A percentile compares a stretch with the other conserved stretches of the same genome.
phyloP scores from a whole-genome alignment of 352 stramenopile species.

The Phytophthora fragariae region DNA sequence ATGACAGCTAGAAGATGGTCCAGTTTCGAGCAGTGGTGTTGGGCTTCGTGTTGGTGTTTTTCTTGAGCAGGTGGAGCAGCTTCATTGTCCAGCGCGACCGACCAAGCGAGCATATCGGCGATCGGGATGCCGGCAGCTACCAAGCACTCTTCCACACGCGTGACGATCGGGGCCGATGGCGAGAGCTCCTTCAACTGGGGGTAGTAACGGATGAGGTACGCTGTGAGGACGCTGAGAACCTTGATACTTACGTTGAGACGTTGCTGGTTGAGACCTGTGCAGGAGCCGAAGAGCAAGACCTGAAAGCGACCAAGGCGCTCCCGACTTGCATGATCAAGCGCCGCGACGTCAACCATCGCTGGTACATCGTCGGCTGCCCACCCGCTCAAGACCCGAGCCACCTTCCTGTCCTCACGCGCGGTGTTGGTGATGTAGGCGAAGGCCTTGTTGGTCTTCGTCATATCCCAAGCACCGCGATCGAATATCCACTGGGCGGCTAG shows the following conservation, averaged over 20 bases:
- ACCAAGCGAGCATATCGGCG: neutral
- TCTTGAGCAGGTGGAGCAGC: slow-evolving; percentile 1
- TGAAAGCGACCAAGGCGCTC: neutral
- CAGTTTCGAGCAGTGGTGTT: neutral
- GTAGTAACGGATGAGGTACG: neutral
- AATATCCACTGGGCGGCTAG: neutral
- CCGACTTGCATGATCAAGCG: neutral
- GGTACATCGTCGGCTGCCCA: neutral
- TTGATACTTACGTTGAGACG: neutral
- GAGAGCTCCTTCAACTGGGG: neutral
- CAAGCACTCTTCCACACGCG: neutral
- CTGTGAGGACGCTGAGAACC: neutral
- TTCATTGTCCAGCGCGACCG: no score
- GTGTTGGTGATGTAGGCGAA: neutral
- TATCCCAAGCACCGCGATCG: neutral
- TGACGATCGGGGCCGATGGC: neutral
- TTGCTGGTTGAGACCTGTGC: neutral
- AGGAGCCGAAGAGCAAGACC: neutral
- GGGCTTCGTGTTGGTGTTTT: neutral
- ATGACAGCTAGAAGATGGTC: no score
- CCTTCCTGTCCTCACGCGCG: neutral
- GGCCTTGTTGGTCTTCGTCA: neutral
- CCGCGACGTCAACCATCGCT: neutral
- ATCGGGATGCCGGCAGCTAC: neutral
- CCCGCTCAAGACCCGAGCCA: neutral